Conservation (phyloP, 192 early-diverging fungal species). For the Ambispora gerdemannii region DNA sequence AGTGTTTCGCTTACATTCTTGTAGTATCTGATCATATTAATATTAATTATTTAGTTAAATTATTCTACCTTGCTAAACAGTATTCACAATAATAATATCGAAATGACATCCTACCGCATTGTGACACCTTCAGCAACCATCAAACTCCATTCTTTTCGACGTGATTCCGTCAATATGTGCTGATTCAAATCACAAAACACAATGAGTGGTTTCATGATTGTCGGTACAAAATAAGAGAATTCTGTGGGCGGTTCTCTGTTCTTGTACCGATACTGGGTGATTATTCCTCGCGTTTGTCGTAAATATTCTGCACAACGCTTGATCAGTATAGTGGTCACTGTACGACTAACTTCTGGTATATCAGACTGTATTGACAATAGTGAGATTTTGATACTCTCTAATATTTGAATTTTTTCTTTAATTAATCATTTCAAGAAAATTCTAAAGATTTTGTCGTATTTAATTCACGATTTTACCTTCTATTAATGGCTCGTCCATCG, state of each 20-base stretch:
- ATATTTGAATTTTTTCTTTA: background rate
- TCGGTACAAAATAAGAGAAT: constrained; percentile 49
- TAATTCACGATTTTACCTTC: constrained; percentile 38
- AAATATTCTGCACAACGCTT: constrained; percentile 47
- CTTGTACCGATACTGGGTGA: constrained; percentile 40
- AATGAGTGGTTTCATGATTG: constrained; percentile 45
- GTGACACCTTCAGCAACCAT: constrained; percentile 45
- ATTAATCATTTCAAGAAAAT: too few relatives aligned
- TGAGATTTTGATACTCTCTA: constrained; percentile 30
- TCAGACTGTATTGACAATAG: constrained; percentile 29
- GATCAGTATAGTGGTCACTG: constrained; percentile 43
- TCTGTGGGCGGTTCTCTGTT: constrained; percentile 46
- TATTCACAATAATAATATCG: background rate
- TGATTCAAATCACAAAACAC: constrained; percentile 35
- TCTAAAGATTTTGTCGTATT: too few relatives aligned
- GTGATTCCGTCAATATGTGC: constrained; percentile 29
- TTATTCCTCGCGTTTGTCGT: constrained; percentile 40
- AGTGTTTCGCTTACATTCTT: constrained; percentile 36
- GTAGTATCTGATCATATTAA: constrained; percentile 34
- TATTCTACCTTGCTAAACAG: background rate
- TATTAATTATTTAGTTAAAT: background rate
- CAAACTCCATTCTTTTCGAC: constrained; percentile 30
- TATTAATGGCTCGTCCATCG: constrained; percentile 44
- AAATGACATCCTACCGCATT: constrained; percentile 34
- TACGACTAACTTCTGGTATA: constrained; percentile 39